A percentile compares a stretch with the other conserved stretches of the same genome.
These are phyloP conservation scores for Plasmodium cynomolgi DNA, from an alignment of 169 alveolate species.

Conservation along the genomic window DNA sequence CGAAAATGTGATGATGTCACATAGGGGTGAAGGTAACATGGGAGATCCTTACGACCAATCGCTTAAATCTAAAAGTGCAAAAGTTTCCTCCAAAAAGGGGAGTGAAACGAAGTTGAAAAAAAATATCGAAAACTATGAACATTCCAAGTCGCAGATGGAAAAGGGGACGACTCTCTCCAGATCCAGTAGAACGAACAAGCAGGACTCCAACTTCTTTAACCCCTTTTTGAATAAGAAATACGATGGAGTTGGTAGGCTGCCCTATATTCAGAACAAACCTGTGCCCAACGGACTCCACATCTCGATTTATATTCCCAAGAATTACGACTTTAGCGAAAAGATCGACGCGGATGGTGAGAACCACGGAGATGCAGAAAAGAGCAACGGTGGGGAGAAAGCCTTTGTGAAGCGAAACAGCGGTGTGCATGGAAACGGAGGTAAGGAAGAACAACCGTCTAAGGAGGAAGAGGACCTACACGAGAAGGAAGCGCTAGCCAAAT, in stretches of 20 bases:
- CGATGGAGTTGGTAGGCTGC: slow-evolving; percentile 67
- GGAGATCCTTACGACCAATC: not conserved
- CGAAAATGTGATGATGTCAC: slow-evolving; percentile 2
- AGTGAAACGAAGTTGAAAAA: not conserved
- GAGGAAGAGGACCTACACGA: slow-evolving; percentile 28
- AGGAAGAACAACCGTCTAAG: not conserved
- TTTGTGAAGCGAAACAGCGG: not conserved
- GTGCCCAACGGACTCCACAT: slow-evolving; percentile 64
- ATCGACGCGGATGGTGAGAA: not conserved
- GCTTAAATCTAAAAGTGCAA: not conserved
- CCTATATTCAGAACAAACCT: slow-evolving; percentile 70
- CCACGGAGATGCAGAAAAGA: not conserved
- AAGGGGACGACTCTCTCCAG: not conserved
- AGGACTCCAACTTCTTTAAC: slow-evolving; percentile 42
- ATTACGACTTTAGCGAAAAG: slow-evolving; percentile 14
- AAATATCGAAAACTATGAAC: not conserved
- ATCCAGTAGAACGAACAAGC: slow-evolving; percentile 4
- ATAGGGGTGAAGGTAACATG: not conserved
- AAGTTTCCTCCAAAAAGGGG: not conserved
- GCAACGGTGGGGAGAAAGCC: not conserved
- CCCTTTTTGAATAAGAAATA: slow-evolving; percentile 68
- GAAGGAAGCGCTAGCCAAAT: slow-evolving; percentile 50
- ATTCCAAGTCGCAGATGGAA: not conserved
- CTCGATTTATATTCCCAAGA: slow-evolving; percentile 44
- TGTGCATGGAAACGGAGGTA: not conserved